These are phyloP conservation scores for Huntiella abstrusa DNA, from an alignment of 2,329 filamentous ascomycete genomes.

Conservation along the genomic window DNA sequence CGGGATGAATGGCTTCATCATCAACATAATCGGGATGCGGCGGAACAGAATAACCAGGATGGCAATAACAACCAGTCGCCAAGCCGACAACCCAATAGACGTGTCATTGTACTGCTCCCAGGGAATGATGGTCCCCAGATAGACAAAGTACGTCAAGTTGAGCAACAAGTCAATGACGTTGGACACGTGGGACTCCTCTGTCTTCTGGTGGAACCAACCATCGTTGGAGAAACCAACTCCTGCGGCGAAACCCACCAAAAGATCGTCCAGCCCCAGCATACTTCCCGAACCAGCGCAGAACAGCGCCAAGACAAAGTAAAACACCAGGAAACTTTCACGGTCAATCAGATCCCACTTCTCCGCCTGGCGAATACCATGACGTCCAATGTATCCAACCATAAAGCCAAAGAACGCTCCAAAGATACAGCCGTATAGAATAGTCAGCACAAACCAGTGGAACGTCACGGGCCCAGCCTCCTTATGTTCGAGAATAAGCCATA, in stretches of 20 bases:
- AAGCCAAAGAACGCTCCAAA: constrained; percentile 86
- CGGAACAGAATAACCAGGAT: constrained; percentile 88
- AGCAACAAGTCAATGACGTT: constrained; percentile 97
- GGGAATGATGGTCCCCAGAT: constrained; percentile 89
- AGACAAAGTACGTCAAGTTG: constrained; percentile 96
- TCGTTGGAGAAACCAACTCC: constrained; percentile 99
- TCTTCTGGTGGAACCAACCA: constrained; percentile 96
- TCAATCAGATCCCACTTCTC: constrained; percentile 78
- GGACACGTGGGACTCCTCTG: constrained; percentile 93
- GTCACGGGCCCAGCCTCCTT: constrained; percentile 49
- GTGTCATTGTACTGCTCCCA: constrained; percentile 79
- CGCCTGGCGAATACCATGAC: constrained; percentile 75
- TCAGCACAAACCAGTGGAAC: constrained; percentile 75
- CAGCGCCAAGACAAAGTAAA: constrained; percentile 91
- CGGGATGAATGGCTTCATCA: constrained; percentile 78
- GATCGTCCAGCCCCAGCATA: constrained; percentile 77
- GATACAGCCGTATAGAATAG: constrained; percentile 86
- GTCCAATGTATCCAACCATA: constrained; percentile 67
- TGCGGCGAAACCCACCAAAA: constrained; percentile 83
- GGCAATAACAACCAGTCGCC: constrained; percentile 86
- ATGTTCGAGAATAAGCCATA: constrained; percentile 76
- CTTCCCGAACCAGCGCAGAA: constrained; percentile 91
- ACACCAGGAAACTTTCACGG: constrained; percentile 90
- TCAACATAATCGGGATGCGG: constrained; percentile 85
- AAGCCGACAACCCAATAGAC: constrained; percentile 57